Percentiles rank a stretch among this genome's conserved stretches.
These are phyloP conservation scores for Dittrichia graveolens DNA, from an alignment of 129 eudicot species.

Conservation along the genomic window DNA sequence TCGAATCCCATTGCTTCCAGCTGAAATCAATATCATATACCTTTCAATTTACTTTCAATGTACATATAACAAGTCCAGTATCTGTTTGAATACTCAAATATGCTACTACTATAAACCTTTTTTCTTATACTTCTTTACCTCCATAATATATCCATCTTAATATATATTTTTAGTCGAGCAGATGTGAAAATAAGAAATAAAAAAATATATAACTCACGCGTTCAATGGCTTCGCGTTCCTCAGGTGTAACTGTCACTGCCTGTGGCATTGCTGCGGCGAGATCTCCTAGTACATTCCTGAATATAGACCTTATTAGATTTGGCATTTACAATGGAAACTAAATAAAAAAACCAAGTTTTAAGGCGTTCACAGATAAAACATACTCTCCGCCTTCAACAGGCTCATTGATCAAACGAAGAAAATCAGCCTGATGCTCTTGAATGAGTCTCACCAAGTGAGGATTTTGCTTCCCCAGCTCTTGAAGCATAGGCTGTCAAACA, in stretches of 20 bases:
- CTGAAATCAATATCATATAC: constrained; percentile 32
- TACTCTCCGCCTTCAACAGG: constrained; percentile 92
- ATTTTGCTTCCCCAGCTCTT: constrained; percentile 91
- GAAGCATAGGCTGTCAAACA: constrained; percentile 88
- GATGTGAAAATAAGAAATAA: neutral
- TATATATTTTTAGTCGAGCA: neutral
- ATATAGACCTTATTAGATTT: neutral
- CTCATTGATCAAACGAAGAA: constrained; percentile 85
- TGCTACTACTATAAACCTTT: neutral
- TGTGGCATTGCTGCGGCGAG: constrained; percentile 79
- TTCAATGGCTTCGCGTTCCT: constrained; percentile 91
- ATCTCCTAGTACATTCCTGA: constrained; percentile 68
- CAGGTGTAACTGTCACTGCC: constrained; percentile 75
- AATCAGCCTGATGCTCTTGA: constrained; percentile 92
- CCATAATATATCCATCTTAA: neutral
- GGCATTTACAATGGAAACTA: neutral
- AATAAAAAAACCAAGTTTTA: neutral
- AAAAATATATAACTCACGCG: constrained; percentile 49
- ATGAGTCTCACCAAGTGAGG: constrained; percentile 80
- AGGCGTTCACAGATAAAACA: constrained; percentile 1
- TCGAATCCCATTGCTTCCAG: constrained; percentile 86
- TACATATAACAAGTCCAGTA: neutral
- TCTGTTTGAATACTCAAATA: too few relatives aligned
- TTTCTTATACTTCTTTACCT: too few relatives aligned
- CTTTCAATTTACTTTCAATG: neutral